Evolutionary conservation across 495 filamentous ascomycete genomes (phyloP).

Genomic region (Usnea hakonensis): DNA sequence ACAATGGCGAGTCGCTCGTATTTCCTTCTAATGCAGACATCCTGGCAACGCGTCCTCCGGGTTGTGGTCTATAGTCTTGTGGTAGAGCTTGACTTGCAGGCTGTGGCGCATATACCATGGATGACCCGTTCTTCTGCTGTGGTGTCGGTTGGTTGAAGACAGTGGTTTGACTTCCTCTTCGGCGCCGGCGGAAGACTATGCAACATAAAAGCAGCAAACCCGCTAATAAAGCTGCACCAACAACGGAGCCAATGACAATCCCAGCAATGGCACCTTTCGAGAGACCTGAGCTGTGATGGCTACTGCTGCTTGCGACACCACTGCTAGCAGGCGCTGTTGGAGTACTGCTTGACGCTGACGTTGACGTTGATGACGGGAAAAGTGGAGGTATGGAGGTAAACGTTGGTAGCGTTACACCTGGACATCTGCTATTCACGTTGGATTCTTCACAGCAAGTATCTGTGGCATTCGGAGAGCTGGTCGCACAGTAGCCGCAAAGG

Average conservation of each 20-base stretch:
- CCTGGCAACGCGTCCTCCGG: conserved; percentile 82
- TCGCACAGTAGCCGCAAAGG: conserved; percentile 77
- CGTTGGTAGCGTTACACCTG: conserved; percentile 63
- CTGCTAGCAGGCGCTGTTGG: conserved; percentile 35
- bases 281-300: conserved; percentile 40
- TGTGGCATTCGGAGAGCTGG: conserved; percentile 78
- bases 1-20: conserved; percentile 52
- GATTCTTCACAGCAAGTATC: conserved; percentile 91
- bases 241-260: conserved; percentile 74
- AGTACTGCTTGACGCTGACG: conserved; percentile 38
- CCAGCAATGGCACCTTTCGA: conserved; percentile 84
- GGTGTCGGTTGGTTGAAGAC: conserved; percentile 85
- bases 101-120: conserved; percentile 42
- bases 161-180: conserved; percentile 51
- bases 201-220: conserved; percentile 53
- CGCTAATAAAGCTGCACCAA: conserved; percentile 58
- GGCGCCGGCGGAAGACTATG: conserved; percentile 45
- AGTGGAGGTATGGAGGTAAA: conserved; percentile 65
- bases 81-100: conserved; percentile 35
- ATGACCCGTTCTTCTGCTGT: conserved; percentile 47
- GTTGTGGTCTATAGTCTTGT: conserved; percentile 62
- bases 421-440: conserved; percentile 62
- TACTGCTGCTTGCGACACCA: conserved; percentile 17
- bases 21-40: conserved; percentile 88
- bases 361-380: conserved; percentile 39